A percentile compares a stretch with the other conserved stretches of the same genome.
These are phyloP conservation scores for Cladosporium cucumerinum DNA, from an alignment of 2,329 filamentous ascomycete genomes.

Conservation along the genomic window DNA sequence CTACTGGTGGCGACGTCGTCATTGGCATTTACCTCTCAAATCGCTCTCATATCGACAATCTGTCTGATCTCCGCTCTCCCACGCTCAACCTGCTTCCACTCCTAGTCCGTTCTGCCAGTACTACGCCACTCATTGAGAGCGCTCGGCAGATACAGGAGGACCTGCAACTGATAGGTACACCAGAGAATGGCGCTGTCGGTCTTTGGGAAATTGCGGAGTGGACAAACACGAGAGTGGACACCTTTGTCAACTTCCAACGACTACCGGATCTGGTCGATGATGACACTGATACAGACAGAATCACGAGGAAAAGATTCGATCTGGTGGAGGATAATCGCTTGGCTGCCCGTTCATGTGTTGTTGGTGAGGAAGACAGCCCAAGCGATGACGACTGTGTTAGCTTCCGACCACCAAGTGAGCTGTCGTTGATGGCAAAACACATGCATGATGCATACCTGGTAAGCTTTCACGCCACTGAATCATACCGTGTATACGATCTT, in stretches of 20 bases:
- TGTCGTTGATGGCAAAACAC: neutral
- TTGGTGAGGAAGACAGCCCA: neutral
- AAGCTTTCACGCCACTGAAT: neutral
- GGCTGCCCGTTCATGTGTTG: conserved; percentile 8
- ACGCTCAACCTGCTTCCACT: conserved; percentile 79
- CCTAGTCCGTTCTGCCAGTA: conserved; percentile 45
- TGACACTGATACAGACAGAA: conserved; percentile 16
- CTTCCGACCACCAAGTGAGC: neutral
- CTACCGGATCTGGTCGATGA: conserved; percentile 43
- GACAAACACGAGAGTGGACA: conserved; percentile 68
- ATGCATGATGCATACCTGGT: conserved; percentile 17
- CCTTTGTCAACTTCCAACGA: conserved; percentile 78
- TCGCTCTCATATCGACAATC: conserved; percentile 53
- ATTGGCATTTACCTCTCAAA: conserved; percentile 85
- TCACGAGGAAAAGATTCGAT: conserved; percentile 20
- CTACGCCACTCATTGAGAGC: conserved; percentile 42
- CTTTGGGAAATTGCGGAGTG: conserved; percentile 70
- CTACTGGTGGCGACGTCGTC: conserved; percentile 47
- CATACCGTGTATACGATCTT: too few species aligned
- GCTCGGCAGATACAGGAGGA: conserved; percentile 66
- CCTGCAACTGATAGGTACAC: conserved; percentile 57
- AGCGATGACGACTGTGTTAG: neutral
- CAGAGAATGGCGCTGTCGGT: conserved; percentile 56
- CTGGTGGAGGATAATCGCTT: conserved; percentile 21
- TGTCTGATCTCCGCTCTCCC: conserved; percentile 58